phyloP scores from a whole-genome alignment of 2,329 filamentous ascomycete genomes.

The Shiraia bambusicola region DNA sequence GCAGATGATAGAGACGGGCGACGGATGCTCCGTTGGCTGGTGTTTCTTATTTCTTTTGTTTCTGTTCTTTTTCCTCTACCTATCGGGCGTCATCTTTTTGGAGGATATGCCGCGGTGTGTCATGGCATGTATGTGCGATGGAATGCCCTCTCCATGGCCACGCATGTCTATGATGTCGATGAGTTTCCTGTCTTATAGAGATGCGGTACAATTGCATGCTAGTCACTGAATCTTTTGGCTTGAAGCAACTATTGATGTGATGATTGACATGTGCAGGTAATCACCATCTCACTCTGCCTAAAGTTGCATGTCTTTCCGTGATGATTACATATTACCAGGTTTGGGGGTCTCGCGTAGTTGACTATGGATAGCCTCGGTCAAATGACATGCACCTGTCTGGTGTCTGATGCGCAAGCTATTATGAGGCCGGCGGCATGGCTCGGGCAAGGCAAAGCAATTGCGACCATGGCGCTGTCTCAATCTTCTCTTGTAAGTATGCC shows the following conservation, averaged over 20 bases:
- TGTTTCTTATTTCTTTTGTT: conserved; percentile 32
- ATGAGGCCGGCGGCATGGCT: conserved; percentile 36
- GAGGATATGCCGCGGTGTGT: conserved; percentile 40
- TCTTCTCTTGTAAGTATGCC: conserved; percentile 27
- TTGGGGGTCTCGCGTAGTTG: conserved; percentile 4
- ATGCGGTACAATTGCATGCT: conserved; percentile 40
- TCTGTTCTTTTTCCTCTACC: conserved; percentile 38
- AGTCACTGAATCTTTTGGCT: conserved; percentile 18
- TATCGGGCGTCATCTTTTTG: conserved; percentile 30
- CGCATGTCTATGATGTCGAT: conserved; percentile 42
- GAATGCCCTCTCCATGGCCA: conserved; percentile 37
- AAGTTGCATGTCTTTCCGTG: not conserved
- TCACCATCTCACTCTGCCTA: not conserved
- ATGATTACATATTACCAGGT: not conserved
- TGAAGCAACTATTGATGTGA: not conserved
- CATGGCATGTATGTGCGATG: conserved; percentile 36
- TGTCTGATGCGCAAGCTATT: conserved; percentile 14
- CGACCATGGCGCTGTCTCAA: conserved; percentile 36
- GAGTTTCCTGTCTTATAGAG: conserved; percentile 44
- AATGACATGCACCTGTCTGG: conserved; percentile 22
- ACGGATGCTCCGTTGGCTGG: conserved; percentile 33
- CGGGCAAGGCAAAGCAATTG: conserved; percentile 28
- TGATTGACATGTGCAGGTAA: not conserved
- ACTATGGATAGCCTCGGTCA: conserved; percentile 29
- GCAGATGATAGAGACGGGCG: conserved; percentile 40